A percentile compares a stretch with the other conserved stretches of the same genome.
Conservation (phyloP, 2,329 filamentous ascomycete species). For the Nemania abortiva region DNA sequence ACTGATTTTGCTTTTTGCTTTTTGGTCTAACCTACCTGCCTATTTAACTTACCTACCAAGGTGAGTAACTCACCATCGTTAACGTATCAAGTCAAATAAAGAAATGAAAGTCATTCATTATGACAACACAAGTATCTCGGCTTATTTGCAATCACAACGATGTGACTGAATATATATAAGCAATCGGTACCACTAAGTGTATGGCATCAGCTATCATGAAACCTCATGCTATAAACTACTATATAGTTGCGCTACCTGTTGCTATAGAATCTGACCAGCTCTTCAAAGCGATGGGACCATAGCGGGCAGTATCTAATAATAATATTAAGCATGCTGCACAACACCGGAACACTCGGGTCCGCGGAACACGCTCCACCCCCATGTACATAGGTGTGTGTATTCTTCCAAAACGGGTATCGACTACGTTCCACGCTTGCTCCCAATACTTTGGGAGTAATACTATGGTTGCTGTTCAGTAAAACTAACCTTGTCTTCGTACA, state of each 20-base stretch:
- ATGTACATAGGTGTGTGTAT: background rate
- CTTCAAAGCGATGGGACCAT: background rate
- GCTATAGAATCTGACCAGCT: background rate
- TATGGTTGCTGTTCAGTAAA: too few species aligned
- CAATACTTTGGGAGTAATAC: constrained; percentile 2
- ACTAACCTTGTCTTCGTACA: too few species aligned
- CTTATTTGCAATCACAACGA: background rate
- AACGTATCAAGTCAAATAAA: background rate
- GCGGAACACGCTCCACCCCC: background rate
- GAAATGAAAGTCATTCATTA: background rate
- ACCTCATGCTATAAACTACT: background rate
- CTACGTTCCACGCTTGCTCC: background rate
- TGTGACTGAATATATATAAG: background rate
- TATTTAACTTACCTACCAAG: background rate
- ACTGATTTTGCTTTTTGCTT: background rate
- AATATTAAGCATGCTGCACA: background rate
- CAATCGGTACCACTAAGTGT: background rate
- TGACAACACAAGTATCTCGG: background rate
- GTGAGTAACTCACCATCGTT: background rate
- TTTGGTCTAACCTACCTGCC: background rate
- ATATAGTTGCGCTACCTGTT: background rate
- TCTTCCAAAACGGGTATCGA: background rate
- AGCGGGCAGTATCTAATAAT: background rate
- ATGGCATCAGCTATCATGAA: background rate
- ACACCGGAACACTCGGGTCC: background rate